Evolutionary conservation across 1,284 basidiomycete genomes (phyloP).

Genomic region (Cryptococcus jaspeensis): DNA sequence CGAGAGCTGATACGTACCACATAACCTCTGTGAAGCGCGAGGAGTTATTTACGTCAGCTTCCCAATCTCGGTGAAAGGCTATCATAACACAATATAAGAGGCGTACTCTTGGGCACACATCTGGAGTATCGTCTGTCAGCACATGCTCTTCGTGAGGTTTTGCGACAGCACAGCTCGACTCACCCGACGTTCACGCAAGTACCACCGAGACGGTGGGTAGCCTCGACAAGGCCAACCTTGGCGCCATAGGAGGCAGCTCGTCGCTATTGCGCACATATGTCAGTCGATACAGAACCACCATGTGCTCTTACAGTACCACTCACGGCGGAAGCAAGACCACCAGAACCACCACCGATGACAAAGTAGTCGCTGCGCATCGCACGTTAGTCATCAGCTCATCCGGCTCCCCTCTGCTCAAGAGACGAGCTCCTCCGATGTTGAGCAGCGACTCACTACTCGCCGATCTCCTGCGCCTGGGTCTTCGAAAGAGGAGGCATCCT

Average conservation of each 20-base stretch:
- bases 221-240: constrained; percentile 88
- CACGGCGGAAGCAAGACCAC: constrained; percentile 51
- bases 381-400: constrained; percentile 7
- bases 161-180: constrained; percentile 25
- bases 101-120: constrained; percentile 83
- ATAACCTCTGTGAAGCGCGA: constrained; percentile 67
- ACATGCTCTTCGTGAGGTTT: background rate
- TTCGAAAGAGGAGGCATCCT: constrained; percentile 50
- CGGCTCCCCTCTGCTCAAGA: too few species aligned
- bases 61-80: background rate
- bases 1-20: constrained; percentile 62
- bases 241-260: constrained; percentile 90
- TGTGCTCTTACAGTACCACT: constrained; percentile 11
- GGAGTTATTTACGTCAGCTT: background rate
- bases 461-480: constrained; percentile 35
- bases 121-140: constrained; percentile 47
- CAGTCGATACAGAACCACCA: background rate
- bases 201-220: constrained; percentile 74
- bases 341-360: constrained; percentile 51
- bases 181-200: constrained; percentile 80
- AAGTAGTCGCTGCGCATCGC: constrained; percentile 40
- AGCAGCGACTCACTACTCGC: constrained; percentile 49
- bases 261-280: constrained; percentile 56
- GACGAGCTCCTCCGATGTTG: too few species aligned
- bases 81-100: constrained; percentile 1